These are phyloP conservation scores for Agroathelia rolfsii DNA, from an alignment of 1,284 basidiomycete genomes.

Conservation along the genomic window DNA sequence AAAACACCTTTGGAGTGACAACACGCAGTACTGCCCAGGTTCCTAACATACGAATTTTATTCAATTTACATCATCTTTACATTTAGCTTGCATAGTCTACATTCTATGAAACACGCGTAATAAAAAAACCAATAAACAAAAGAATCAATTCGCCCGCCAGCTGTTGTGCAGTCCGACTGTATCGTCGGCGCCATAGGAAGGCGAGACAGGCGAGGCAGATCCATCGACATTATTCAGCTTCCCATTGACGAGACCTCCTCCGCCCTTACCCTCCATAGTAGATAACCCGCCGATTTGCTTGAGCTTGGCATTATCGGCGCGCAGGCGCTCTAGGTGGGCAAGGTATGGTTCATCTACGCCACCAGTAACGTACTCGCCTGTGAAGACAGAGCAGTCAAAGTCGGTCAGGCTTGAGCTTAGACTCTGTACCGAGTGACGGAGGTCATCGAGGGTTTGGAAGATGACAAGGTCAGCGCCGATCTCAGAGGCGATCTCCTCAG, in stretches of 20 bases:
- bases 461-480: conserved; percentile 97
- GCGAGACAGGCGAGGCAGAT: too few relatives aligned
- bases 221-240: too few relatives aligned
- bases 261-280: conserved; percentile 29
- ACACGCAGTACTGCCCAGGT: too few relatives aligned
- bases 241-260: conserved; percentile 22
- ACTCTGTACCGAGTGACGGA: conserved; percentile 80
- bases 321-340: conserved; percentile 61
- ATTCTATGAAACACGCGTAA: too few relatives aligned
- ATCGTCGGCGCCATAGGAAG: conserved; percentile 49
- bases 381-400: conserved; percentile 98
- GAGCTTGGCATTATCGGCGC: conserved; percentile 78
- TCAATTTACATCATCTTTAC: too few relatives aligned
- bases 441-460: conserved; percentile 91
- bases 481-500: conserved; percentile 66
- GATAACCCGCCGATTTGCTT: conserved; percentile 24
- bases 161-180: conserved; percentile 73
- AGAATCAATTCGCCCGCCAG: conserved; percentile 31
- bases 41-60: too few relatives aligned
- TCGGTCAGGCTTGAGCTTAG: conserved; percentile 73
- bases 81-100: too few relatives aligned
- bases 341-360: conserved; percentile 89
- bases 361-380: conserved; percentile 94
- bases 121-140: too few relatives aligned
- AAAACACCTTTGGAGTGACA: too few relatives aligned